phyloP scores from a whole-genome alignment of 2,329 filamentous ascomycete genomes.

The Helicocarpus griseus region DNA sequence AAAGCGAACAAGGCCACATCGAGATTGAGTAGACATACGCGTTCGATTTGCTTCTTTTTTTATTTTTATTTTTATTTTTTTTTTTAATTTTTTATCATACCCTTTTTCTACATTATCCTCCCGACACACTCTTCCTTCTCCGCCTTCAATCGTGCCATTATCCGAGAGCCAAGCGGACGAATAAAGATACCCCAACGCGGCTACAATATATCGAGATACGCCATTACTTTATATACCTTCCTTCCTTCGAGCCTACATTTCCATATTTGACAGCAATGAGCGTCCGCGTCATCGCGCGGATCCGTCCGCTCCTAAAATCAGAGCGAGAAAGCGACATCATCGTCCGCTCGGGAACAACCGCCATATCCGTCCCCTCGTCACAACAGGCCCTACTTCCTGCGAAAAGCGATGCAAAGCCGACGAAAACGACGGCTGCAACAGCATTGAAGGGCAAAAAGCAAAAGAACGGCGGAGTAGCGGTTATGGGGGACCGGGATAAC shows the following conservation, averaged over 20 bases:
- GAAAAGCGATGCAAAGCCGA: conserved; percentile 13
- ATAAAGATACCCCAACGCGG: neutral
- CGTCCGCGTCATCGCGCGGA: conserved; percentile 80
- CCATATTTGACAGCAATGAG: conserved; percentile 21
- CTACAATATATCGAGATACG: neutral
- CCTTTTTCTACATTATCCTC: neutral
- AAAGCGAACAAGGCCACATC: neutral
- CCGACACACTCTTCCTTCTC: neutral
- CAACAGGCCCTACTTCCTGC: neutral
- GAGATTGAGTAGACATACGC: neutral
- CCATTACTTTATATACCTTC: neutral
- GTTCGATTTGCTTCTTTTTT: neutral
- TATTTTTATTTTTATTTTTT: neutral
- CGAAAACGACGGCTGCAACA: conserved; percentile 10
- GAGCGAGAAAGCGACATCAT: conserved; percentile 85
- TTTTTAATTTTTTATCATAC: neutral
- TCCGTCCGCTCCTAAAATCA: conserved; percentile 76
- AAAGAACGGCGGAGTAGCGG: conserved; percentile 13
- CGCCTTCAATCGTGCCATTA: neutral
- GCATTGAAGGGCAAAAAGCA: conserved; percentile 18
- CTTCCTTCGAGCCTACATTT: neutral
- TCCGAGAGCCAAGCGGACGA: neutral
- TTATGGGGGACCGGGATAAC: conserved; percentile 44
- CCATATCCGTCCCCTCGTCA: neutral
- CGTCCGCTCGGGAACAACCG: conserved; percentile 52